A percentile compares a stretch with the other conserved stretches of the same genome.
Conservation (phyloP, 2,329 filamentous ascomycete genomes). For the Zymoseptoria ardabiliae region DNA sequence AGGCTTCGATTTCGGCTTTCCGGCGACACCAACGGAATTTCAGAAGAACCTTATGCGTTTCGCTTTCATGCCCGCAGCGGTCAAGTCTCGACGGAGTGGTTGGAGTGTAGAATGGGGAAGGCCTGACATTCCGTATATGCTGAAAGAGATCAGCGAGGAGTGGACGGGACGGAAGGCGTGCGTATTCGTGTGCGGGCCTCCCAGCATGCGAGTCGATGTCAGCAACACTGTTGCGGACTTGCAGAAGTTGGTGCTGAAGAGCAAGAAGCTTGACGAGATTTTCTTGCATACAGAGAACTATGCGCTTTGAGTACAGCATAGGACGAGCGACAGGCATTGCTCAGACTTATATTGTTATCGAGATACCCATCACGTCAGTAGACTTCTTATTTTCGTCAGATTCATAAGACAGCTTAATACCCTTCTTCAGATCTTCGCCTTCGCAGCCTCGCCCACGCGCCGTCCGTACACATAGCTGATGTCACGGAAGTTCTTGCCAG, state of each 20-base stretch:
- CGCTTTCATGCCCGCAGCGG: slow-evolving; percentile 60
- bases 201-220: slow-evolving; percentile 79
- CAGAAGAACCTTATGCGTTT: slow-evolving; percentile 72
- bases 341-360: not conserved
- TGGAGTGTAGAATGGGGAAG: slow-evolving; percentile 92
- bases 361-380: not conserved
- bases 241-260: slow-evolving; percentile 76
- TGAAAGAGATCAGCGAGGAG: slow-evolving; percentile 73
- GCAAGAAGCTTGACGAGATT: slow-evolving; percentile 75
- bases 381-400: not conserved
- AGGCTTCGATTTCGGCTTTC: slow-evolving; percentile 56
- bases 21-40: slow-evolving; percentile 70
- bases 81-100: slow-evolving; percentile 52
- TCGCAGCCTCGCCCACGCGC: slow-evolving; percentile 36
- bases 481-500: slow-evolving; percentile 42
- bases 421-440: slow-evolving; percentile 40
- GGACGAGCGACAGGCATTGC: not conserved
- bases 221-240: slow-evolving; percentile 75
- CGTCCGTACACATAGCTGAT: slow-evolving; percentile 50
- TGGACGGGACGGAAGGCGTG: slow-evolving; percentile 74
- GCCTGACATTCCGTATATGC: slow-evolving; percentile 79
- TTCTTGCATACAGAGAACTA: slow-evolving; percentile 96
- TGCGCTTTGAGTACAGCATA: slow-evolving; percentile 53
- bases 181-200: slow-evolving; percentile 88
- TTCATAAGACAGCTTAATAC: not conserved